Conservation (phyloP, 805 yeast genomes). For the Ogataea trehalophila region DNA sequence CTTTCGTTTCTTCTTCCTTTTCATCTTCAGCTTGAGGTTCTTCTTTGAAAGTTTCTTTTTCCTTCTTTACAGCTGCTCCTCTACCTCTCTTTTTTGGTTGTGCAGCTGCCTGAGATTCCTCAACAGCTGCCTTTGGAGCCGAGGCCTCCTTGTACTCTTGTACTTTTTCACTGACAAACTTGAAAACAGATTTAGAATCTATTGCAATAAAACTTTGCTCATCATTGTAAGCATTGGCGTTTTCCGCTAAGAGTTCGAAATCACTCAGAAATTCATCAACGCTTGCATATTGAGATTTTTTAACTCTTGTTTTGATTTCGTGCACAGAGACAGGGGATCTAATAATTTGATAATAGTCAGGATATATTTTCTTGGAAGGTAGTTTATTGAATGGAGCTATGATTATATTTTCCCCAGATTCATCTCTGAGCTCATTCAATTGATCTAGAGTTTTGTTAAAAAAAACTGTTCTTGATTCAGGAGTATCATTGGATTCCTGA, state of each 20-base stretch:
- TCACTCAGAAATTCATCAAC: slow-evolving; percentile 50
- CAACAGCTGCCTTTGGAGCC: slow-evolving; percentile 1
- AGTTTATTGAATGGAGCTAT: slow-evolving; percentile 57
- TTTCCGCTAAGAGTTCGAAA: slow-evolving; percentile 59
- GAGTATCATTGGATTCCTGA: not conserved
- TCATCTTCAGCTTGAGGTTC: not conserved
- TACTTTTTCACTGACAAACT: slow-evolving; percentile 50
- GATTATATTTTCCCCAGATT: slow-evolving; percentile 30
- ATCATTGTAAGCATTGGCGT: slow-evolving; percentile 72
- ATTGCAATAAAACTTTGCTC: slow-evolving; percentile 58
- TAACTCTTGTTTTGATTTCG: slow-evolving; percentile 52
- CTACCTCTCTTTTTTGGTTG: slow-evolving; percentile 4
- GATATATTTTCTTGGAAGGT: slow-evolving; percentile 70
- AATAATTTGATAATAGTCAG: slow-evolving; percentile 72
- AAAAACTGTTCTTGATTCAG: slow-evolving; percentile 23
- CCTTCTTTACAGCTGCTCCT: not conserved
- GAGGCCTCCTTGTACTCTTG: slow-evolving; percentile 30
- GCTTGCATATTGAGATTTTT: slow-evolving; percentile 31
- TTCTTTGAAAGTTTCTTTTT: not conserved
- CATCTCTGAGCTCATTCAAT: slow-evolving; percentile 32
- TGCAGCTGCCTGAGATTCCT: not conserved
- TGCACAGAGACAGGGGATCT: slow-evolving; percentile 62
- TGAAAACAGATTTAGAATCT: slow-evolving; percentile 54
- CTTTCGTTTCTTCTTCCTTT: not conserved
- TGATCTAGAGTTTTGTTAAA: slow-evolving; percentile 30